Conservation (phyloP, 257 asterid species). For the Solanum etuberosum region DNA sequence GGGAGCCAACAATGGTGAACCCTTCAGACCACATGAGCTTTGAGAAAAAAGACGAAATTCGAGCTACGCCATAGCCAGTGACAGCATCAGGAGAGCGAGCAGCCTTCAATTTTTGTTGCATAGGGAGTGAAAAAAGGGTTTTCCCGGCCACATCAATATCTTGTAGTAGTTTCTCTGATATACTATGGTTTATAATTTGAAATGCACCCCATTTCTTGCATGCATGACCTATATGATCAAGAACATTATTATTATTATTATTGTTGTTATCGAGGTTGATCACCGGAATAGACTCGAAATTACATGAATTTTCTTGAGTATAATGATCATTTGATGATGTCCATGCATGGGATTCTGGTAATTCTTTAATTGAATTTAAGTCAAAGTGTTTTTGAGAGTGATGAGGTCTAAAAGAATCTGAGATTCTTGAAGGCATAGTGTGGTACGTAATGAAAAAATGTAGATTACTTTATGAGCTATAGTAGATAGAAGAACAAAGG, state of each 20-base stretch:
- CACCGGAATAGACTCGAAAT: slow-evolving; percentile 36
- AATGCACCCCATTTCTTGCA: slow-evolving; percentile 84
- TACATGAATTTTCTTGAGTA: neutral
- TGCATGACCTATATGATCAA: slow-evolving; percentile 63
- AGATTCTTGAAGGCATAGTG: slow-evolving; percentile 43
- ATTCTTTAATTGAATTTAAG: slow-evolving; percentile 43
- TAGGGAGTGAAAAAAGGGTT: slow-evolving; percentile 62
- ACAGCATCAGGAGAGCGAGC: slow-evolving; percentile 50
- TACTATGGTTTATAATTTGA: slow-evolving; percentile 51
- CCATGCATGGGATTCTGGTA: slow-evolving; percentile 95
- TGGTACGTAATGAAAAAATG: neutral
- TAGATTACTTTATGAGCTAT: neutral
- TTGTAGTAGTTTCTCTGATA: slow-evolving; percentile 28
- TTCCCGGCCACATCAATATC: slow-evolving; percentile 31
- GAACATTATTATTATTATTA: slow-evolving; percentile 17
- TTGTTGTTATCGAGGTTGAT: slow-evolving; percentile 30
- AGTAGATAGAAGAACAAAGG: neutral
- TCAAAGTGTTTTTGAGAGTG: slow-evolving; percentile 29
- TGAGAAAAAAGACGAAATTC: slow-evolving; percentile 68
- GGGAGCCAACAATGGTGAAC: slow-evolving; percentile 79
- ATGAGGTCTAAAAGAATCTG: slow-evolving; percentile 14
- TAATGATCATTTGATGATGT: slow-evolving; percentile 10
- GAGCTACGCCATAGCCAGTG: slow-evolving; percentile 75
- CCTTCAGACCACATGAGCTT: slow-evolving; percentile 98
- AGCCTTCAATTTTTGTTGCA: slow-evolving; percentile 64